Percentiles rank a stretch among this genome's conserved stretches.
Evolutionary conservation across 192 early-diverging fungal species (phyloP).

Genomic region (Coemansia sp.): DNA sequence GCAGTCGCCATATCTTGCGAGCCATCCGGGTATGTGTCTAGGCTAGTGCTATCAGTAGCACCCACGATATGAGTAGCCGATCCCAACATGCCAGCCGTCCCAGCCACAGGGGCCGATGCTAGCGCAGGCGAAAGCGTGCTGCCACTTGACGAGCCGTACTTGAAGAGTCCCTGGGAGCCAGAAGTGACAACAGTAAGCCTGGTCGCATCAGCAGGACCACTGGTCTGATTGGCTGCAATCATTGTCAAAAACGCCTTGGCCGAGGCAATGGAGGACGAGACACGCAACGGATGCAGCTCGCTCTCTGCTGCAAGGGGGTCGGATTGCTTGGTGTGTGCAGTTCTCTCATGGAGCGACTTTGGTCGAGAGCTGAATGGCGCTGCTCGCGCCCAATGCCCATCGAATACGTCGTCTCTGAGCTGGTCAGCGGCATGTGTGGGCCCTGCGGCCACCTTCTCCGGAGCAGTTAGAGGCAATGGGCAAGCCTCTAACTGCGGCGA

Average conservation of each 20-base stretch:
- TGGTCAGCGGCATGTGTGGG: neutral
- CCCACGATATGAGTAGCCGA: neutral
- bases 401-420: neutral
- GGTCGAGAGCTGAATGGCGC: conserved; percentile 18
- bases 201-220: neutral
- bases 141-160: neutral
- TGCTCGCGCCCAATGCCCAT: neutral
- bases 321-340: conserved; percentile 6
- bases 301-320: neutral
- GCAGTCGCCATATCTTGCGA: neutral
- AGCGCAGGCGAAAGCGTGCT: conserved; percentile 4
- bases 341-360: conserved; percentile 46
- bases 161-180: neutral
- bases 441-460: neutral
- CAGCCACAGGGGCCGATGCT: conserved; percentile 11
- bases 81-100: neutral
- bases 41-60: neutral
- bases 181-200: conserved; percentile 14
- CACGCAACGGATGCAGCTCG: neutral
- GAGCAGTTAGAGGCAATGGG: neutral
- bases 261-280: conserved; percentile 41
- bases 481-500: neutral
- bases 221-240: conserved; percentile 28
- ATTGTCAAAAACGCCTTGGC: conserved; percentile 47
- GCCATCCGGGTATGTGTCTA: neutral